Percentiles rank a stretch among this genome's conserved stretches.
These are phyloP conservation scores for Silybum marianum DNA, from an alignment of 129 eudicot species.

Conservation along the genomic window DNA sequence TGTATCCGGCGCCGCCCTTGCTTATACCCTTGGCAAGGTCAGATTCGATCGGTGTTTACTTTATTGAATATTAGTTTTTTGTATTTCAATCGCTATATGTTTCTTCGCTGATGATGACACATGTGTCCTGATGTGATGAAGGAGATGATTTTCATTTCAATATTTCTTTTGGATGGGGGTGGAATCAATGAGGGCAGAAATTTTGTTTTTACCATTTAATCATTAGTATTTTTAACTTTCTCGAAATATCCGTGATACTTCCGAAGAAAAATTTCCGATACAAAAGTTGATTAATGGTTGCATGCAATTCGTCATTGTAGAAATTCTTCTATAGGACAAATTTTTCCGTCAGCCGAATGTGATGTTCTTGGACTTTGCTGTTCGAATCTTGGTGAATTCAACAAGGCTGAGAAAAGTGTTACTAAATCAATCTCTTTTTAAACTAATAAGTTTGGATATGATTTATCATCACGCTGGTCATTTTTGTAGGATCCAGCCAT, in stretches of 20 bases:
- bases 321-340: neutral
- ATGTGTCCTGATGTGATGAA: slow-evolving; percentile 9
- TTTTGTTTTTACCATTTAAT: neutral
- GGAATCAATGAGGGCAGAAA: neutral
- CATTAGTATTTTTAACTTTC: neutral
- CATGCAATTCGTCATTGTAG: neutral
- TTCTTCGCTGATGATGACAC: slow-evolving; percentile 8
- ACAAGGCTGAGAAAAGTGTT: slow-evolving; percentile 7
- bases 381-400: slow-evolving; percentile 9
- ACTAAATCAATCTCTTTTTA: neutral
- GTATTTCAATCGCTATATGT: neutral
- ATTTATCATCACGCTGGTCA: neutral
- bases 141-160: neutral
- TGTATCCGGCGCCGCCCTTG: slow-evolving; percentile 72
- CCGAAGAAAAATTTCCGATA: neutral
- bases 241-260: slow-evolving; percentile 18
- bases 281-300: neutral
- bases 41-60: slow-evolving; percentile 15
- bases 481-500: neutral
- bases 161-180: neutral
- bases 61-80: slow-evolving; percentile 3
- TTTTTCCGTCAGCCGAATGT: slow-evolving; percentile 15
- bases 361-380: slow-evolving; percentile 20
- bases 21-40: slow-evolving; percentile 65
- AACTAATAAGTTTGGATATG: neutral